Evolutionary conservation across 768 basidiomycete species (phyloP), one percentile per base, ranked within the genome.

Genomic region (Tylopilus vinaceipallidus): DNA sequence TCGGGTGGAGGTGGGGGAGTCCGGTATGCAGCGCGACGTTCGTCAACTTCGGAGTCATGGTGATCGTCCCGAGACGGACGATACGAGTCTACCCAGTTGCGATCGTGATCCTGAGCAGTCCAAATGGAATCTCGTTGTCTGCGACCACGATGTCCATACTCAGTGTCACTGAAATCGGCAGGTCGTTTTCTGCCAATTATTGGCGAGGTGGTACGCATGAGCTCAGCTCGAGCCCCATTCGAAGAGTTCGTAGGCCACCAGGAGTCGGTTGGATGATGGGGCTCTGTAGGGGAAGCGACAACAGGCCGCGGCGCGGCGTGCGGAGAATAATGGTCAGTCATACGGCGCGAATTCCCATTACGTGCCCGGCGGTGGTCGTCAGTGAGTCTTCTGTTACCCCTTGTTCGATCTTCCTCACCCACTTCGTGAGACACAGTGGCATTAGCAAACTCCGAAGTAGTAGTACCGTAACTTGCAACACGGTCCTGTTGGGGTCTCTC

Each of bases 71-170:
- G 1, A 5, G 24, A 30, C 19, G 45, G 24, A 22, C 47, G 58
- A 36, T 48, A 51, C 3, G 35, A 29, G 11, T 53, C 56, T 19
- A 14, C 37, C 38, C 44, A 24, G 8, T 52, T 42, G 19, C 33
- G 47, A 24, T 52, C 53, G 14, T 37, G 29, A 39, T 56, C 55
- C 40, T 42, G 45, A 26, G 59, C 44, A 5, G 27, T 23, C 66
- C 62, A 58, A 24, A 11, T 24, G 53, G 65, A 55, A 26, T 23
- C 50, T 30, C 67, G 63, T 13, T 48, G 58, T 42, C 56, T 67
- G 19, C 67, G 65, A 1, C 38, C 52, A 45, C 62, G 55, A 36
- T 42, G 54, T 34, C 35, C 39, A 26, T 57, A 27, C 9, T 68
- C 62, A 45, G 51, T 53, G n/a, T 67, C 55, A 27, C 26, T 36